phyloP scores from a whole-genome alignment of 805 yeast genomes.

The Saccharomycopsis synnaedendra region DNA sequence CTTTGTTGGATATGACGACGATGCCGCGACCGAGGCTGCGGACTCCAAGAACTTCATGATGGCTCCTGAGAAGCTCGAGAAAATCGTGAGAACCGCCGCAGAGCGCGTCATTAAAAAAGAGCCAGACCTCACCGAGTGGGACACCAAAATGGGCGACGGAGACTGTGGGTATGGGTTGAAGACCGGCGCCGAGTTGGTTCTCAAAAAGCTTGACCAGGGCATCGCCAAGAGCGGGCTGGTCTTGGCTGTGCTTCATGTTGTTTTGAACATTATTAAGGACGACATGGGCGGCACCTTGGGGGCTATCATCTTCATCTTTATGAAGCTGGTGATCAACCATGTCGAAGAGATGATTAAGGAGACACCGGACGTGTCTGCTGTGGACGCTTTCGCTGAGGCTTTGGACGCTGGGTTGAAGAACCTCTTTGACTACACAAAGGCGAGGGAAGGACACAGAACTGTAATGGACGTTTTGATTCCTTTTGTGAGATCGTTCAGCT shows the following conservation, averaged over 20 bases:
- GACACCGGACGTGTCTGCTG: slow-evolving; percentile 22
- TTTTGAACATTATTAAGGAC: slow-evolving; percentile 75
- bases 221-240: slow-evolving; percentile 31
- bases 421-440: slow-evolving; percentile 76
- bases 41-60: background rate
- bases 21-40: background rate
- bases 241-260: slow-evolving; percentile 46
- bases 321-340: slow-evolving; percentile 34
- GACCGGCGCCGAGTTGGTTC: slow-evolving; percentile 34
- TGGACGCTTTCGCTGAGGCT: slow-evolving; percentile 32
- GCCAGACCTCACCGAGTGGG: slow-evolving; percentile 74
- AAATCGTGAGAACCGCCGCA: slow-evolving; percentile 37
- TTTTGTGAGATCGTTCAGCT: slow-evolving; percentile 51
- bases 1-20: slow-evolving; percentile 6
- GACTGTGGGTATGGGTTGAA: slow-evolving; percentile 90
- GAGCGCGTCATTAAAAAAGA: slow-evolving; percentile 49
- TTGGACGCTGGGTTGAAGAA: slow-evolving; percentile 53
- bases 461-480: slow-evolving; percentile 85
- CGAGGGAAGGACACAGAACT: slow-evolving; percentile 81
- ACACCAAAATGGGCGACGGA: slow-evolving; percentile 88
- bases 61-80: slow-evolving; percentile 1
- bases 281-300: slow-evolving; percentile 98
- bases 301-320: slow-evolving; percentile 73
- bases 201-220: slow-evolving; percentile 1
- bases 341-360: slow-evolving; percentile 1